Evolutionary conservation across 177 flowering plant species (phyloP), one percentile per base, ranked within the genome.

Genomic region (Vitis hybrid): DNA sequence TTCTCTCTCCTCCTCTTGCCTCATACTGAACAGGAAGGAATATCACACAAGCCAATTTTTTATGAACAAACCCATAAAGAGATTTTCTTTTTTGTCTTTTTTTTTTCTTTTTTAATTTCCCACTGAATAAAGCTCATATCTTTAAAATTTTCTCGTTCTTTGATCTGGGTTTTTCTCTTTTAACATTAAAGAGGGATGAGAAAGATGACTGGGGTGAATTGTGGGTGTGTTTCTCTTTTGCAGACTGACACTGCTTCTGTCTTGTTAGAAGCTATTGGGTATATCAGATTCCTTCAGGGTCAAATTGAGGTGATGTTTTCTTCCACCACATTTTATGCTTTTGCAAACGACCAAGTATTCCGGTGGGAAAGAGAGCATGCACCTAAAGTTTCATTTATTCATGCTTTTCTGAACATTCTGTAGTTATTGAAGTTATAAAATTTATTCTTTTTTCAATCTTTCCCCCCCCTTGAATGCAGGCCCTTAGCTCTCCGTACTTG

Each of bases 201-300:
- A 69, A 67, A 67, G 67, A 63, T 53, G 61, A 57, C 15, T 74
- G 73, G 59, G 78, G 55, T 69, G 68, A n/a, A 45, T 52, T 55
- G 65, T 63, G 65, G 20, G 26, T 62, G 56, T 66, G 67, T 65
- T 75, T 57, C 72, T 71, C 82, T 84, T 82, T 82, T 86, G 84
- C 90, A 88, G 92, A 88, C 92, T 82, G 92, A 88, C 84, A 88
- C 92, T 19, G 92, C 92, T 59, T 88, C 92, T 61, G 90, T 88
- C 69, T 76, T 88, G 87, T 77, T 82, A 80, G 92, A 88, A 80
- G 85, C 89, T 48, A 82, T 87, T 77, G 92, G 90, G 60, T 88
- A 86, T 76, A 85, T 88, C 76, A 84, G 89, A 88, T 86, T 88
- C 90, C 92, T 88, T 79, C 84, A 85, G 75, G 79, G 85, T 79